Conservation (phyloP, 176 grass and related monocot genomes). For the Lolium perenne region DNA sequence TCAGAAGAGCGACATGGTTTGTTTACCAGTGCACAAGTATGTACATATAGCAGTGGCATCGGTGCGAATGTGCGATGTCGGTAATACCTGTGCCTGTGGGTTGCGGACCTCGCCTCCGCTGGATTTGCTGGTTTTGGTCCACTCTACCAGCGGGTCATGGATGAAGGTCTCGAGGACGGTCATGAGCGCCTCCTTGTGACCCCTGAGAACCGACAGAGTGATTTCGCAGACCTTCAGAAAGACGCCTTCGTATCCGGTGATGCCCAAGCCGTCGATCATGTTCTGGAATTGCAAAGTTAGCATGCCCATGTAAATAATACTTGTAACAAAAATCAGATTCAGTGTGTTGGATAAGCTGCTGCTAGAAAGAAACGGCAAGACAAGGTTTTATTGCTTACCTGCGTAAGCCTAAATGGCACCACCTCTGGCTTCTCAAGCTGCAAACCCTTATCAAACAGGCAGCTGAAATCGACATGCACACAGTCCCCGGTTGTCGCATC, state of each 20-base stretch:
- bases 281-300: conserved; percentile 57
- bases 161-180: conserved; percentile 95
- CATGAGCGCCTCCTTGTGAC: conserved; percentile 92
- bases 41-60: neutral
- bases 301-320: neutral
- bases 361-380: neutral
- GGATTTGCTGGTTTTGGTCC: conserved; percentile 89
- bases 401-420: conserved; percentile 95
- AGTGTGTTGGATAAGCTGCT: neutral
- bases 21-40: neutral
- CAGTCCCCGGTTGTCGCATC: conserved; percentile 89
- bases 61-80: neutral
- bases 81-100: conserved; percentile 57
- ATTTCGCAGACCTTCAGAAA: conserved; percentile 94
- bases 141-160: conserved; percentile 92
- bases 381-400: conserved; percentile 48
- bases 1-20: neutral
- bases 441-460: conserved; percentile 91
- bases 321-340: neutral
- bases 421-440: conserved; percentile 86
- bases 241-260: conserved; percentile 94
- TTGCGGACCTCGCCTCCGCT: conserved; percentile 90
- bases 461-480: conserved; percentile 96
- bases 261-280: conserved; percentile 95
- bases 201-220: conserved; percentile 86